Percentiles rank a stretch among this genome's conserved stretches.
phyloP scores from a whole-genome alignment of 1,139 yeast species.

The Saccharomyces hybrid region DNA sequence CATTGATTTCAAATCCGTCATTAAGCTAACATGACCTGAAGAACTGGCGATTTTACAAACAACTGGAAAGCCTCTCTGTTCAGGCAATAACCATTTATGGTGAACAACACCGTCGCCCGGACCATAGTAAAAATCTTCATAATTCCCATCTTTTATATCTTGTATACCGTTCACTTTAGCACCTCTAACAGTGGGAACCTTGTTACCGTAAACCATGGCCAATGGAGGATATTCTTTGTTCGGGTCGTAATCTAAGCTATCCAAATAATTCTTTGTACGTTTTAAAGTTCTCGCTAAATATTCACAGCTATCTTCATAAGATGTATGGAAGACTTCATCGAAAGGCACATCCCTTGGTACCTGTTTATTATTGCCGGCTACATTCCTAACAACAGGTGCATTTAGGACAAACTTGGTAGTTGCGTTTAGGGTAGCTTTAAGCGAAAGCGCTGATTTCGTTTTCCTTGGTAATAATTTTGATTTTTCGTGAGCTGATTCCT shows the following conservation, averaged over 20 bases:
- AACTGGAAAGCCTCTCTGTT: conserved; percentile 57
- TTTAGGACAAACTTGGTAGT: conserved; percentile 9
- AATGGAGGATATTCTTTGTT: conserved; percentile 65
- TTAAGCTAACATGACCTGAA: conserved; percentile 70
- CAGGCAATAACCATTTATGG: conserved; percentile 77
- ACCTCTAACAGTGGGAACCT: conserved; percentile 79
- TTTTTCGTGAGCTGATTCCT: conserved; percentile 9
- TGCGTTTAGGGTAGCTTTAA: conserved; percentile 3
- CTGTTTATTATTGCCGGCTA: conserved; percentile 3
- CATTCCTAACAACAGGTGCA: conserved; percentile 4
- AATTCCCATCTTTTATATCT: conserved; percentile 64
- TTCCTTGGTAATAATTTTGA: not conserved
- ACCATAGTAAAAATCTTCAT: conserved; percentile 71
- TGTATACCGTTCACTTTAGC: conserved; percentile 50
- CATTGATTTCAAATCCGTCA: conserved; percentile 67
- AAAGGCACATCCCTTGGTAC: conserved; percentile 12
- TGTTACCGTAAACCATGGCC: conserved; percentile 71
- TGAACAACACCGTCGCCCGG: conserved; percentile 93
- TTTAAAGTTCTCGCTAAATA: conserved; percentile 58
- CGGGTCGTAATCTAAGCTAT: conserved; percentile 50
- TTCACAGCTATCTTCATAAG: conserved; percentile 56
- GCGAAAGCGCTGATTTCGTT: conserved; percentile 1
- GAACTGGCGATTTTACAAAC: conserved; percentile 60
- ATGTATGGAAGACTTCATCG: conserved; percentile 20
- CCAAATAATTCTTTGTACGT: conserved; percentile 51